These are phyloP conservation scores for Lyophyllum semitale DNA, from an alignment of 768 basidiomycete species.

Conservation along the genomic window DNA sequence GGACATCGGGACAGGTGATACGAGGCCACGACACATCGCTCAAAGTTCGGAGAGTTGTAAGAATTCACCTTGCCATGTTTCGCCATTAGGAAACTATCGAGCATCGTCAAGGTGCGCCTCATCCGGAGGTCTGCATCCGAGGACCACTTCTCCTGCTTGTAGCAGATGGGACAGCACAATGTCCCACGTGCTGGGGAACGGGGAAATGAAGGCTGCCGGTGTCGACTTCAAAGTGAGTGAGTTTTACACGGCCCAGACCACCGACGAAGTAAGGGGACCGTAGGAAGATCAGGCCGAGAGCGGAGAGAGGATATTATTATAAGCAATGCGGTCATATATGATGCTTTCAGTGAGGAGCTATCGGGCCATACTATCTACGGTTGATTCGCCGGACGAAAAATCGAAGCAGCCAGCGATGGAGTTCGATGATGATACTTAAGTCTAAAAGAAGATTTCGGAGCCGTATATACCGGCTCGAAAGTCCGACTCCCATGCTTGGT, in stretches of 20 bases:
- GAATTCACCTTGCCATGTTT: conserved; percentile 6
- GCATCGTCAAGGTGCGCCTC: background rate
- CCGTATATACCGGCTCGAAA: conserved; percentile 11
- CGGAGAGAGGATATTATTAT: background rate
- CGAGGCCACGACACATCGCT: conserved; percentile 7
- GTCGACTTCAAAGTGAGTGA: background rate
- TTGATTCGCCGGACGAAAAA: conserved; percentile 12
- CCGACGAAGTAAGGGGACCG: conserved; percentile 9
- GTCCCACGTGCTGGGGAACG: conserved; percentile 9
- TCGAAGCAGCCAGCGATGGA: background rate
- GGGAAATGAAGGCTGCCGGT: background rate
- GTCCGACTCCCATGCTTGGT: background rate
- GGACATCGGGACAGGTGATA: conserved; percentile 4
- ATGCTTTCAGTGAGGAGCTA: conserved; percentile 10
- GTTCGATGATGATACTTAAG: conserved; percentile 6
- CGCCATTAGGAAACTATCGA: conserved; percentile 10
- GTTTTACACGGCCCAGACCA: conserved; percentile 6
- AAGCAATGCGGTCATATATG: conserved; percentile 2
- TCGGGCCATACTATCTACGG: background rate
- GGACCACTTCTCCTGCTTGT: background rate
- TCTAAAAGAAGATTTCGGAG: conserved; percentile 2
- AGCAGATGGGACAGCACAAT: background rate
- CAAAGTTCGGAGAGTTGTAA: conserved; percentile 11
- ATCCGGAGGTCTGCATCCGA: conserved; percentile 4
- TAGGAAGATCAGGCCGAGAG: conserved; percentile 19